Evolutionary conservation across 2,329 filamentous ascomycete genomes (phyloP), one percentile per base, ranked within the genome.

Genomic region (Cephalotrichum gorgonifer): DNA sequence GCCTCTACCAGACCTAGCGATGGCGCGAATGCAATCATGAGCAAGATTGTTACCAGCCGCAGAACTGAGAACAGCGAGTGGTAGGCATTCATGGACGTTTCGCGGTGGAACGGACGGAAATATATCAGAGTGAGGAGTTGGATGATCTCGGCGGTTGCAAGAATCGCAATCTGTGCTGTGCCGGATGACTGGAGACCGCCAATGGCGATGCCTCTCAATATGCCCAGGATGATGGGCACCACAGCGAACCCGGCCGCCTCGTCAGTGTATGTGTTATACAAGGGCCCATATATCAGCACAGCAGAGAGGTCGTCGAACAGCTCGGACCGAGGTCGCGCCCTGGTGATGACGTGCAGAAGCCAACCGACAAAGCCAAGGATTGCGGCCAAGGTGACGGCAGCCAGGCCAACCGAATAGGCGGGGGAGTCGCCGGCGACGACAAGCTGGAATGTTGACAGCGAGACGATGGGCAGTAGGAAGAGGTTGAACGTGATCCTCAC

Each of bases 211-310:
- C 89, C 91, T 30, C 91, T 84, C 51, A 95, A 71, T 60, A 95
- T 82, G 4, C 86, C 95, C 51, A 97, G 73, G 30, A 94, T 71
- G 15, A 95, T 81, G 1, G 91, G 90, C 20, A 96, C 82, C 39
- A 95, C 75, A 6, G 91, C 89, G 64, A 95, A 98, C 0, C 88
- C 83, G 7, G 91, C 88, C 0, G 89, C 88, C 62, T 91, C 86
- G 63, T 98, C 93, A 23, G 87, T 93, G 64, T 95, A 97, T 0
- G 93, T 98, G 67, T 98, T 98, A 67, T 98, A 98, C 7, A 98
- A 72, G 5, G 93, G 88, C 0, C 93, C 93, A 58, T 95, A 97
- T 1, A 88, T 76, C 2, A 98, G 74, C 8, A 97, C 82, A 0
- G 88, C 96, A 6, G 88, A 82, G 44, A 98, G 74, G 59, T 97